These are phyloP conservation scores for Pochonia chlamydosporia DNA, from an alignment of 2,329 filamentous ascomycete species.

Conservation along the genomic window DNA sequence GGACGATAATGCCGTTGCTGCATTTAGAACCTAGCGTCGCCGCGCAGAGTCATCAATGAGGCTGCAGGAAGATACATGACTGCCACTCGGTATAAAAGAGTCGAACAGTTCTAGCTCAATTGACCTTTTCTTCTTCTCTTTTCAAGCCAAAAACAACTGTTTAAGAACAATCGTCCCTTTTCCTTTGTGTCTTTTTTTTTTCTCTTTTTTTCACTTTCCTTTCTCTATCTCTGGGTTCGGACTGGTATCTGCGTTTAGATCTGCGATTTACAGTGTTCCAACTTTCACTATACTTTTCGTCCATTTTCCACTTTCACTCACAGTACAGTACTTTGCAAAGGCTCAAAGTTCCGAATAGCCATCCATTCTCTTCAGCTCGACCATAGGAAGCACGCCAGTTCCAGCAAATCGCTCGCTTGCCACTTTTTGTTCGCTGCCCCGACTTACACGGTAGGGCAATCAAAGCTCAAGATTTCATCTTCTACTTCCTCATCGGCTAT, in stretches of 20 bases:
- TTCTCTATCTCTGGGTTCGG: conserved; percentile 18
- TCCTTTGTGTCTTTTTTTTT: conserved; percentile 14
- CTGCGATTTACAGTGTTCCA: conserved; percentile 14
- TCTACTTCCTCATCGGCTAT: conserved; percentile 21
- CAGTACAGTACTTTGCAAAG: no score
- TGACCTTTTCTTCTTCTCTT: not conserved
- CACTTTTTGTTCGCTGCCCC: not conserved
- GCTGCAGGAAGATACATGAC: not conserved
- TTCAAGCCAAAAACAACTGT: not conserved
- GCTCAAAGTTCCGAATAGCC: conserved; percentile 3
- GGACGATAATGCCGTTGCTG: not conserved
- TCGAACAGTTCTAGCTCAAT: not conserved
- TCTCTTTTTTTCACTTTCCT: conserved; percentile 17
- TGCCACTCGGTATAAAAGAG: conserved; percentile 2
- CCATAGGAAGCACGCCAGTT: conserved; percentile 3
- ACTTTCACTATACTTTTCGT: conserved; percentile 14
- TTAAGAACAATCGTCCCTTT: conserved; percentile 10
- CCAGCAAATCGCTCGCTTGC: conserved; percentile 7
- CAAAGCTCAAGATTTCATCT: conserved; percentile 26
- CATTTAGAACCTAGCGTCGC: not conserved
- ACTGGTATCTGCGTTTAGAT: conserved; percentile 17
- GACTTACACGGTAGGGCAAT: not conserved
- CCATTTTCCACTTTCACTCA: not conserved
- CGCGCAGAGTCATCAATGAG: not conserved
- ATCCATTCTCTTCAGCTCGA: conserved; percentile 5